Percentiles rank a stretch among this genome's conserved stretches.
These are phyloP conservation scores for Termitomyces sp. DNA, from an alignment of 768 basidiomycete genomes.

Conservation along the genomic window DNA sequence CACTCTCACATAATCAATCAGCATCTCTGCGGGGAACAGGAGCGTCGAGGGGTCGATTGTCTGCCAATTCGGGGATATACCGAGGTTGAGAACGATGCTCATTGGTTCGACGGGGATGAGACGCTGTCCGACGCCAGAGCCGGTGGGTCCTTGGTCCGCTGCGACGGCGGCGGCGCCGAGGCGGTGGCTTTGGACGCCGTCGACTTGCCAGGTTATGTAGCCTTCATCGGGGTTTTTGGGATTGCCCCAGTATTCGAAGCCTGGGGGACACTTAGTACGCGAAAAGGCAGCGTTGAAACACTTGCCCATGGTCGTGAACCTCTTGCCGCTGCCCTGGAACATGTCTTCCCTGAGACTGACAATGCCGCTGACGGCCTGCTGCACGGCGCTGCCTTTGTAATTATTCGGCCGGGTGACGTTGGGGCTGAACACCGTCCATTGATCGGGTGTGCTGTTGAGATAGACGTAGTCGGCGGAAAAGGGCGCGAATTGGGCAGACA, in stretches of 20 bases:
- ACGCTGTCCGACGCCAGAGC: conserved; percentile 53
- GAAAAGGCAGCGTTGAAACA: neutral
- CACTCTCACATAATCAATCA: conserved; percentile 76
- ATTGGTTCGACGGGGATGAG: conserved; percentile 54
- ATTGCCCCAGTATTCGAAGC: conserved; percentile 74
- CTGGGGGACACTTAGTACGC: conserved; percentile 18
- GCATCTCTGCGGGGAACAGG: conserved; percentile 64
- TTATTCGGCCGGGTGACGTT: neutral
- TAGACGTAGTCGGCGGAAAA: neutral
- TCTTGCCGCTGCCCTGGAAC: conserved; percentile 10
- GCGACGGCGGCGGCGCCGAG: conserved; percentile 50
- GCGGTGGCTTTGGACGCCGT: conserved; percentile 42
- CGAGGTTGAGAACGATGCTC: conserved; percentile 57
- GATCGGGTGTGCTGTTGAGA: neutral
- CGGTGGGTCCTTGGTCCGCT: conserved; percentile 29
- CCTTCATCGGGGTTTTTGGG: conserved; percentile 47
- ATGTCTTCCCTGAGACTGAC: conserved; percentile 3
- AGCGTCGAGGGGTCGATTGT: conserved; percentile 46
- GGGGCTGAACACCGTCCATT: neutral
- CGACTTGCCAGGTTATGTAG: conserved; percentile 72
- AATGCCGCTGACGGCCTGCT: neutral
- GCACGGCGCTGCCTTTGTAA: neutral
- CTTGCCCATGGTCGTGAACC: conserved; percentile 8
- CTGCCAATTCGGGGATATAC: conserved; percentile 68
- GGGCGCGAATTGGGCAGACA: neutral